Percentiles rank a stretch among this genome's conserved stretches.
Conservation (phyloP, 495 filamentous ascomycete species). For the Aspergillus avenaceus region DNA sequence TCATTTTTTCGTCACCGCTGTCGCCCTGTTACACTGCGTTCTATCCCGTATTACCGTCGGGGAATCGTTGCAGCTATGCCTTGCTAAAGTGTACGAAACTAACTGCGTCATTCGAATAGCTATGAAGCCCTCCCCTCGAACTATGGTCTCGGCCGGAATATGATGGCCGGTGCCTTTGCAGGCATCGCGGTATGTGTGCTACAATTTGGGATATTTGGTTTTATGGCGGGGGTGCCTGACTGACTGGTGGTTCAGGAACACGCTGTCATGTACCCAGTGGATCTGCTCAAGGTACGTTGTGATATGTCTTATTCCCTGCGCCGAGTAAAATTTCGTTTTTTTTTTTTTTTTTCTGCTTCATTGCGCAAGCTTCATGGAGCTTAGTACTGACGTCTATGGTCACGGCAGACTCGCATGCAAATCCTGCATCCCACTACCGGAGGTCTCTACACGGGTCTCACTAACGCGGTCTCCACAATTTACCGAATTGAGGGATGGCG, state of each 20-base stretch:
- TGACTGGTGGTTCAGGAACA: conserved; percentile 54
- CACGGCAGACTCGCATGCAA: conserved; percentile 87
- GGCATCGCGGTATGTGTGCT: conserved; percentile 76
- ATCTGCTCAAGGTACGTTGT: conserved; percentile 84
- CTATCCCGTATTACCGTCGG: not conserved
- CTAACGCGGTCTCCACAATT: conserved; percentile 88
- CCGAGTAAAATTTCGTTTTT: not conserved
- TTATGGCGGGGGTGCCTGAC: not conserved
- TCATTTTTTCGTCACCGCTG: not conserved
- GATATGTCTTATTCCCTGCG: conserved; percentile 1
- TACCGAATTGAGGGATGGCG: conserved; percentile 82
- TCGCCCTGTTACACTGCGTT: not conserved
- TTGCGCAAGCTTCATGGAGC: conserved; percentile 6
- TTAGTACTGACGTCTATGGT: conserved; percentile 13
- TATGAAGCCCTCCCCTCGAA: conserved; percentile 71
- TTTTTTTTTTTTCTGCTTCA: conserved; percentile 42
- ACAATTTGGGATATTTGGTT: not conserved
- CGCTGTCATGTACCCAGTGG: conserved; percentile 97
- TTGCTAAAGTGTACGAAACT: conserved; percentile 8
- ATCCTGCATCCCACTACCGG: conserved; percentile 83
- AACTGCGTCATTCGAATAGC: conserved; percentile 31
- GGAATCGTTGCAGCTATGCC: not conserved
- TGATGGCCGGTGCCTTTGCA: conserved; percentile 92
- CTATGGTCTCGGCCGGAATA: conserved; percentile 68
- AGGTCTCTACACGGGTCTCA: conserved; percentile 84